phyloP scores from a whole-genome alignment of 1,284 basidiomycete species.

The Gymnopus androsaceus region DNA sequence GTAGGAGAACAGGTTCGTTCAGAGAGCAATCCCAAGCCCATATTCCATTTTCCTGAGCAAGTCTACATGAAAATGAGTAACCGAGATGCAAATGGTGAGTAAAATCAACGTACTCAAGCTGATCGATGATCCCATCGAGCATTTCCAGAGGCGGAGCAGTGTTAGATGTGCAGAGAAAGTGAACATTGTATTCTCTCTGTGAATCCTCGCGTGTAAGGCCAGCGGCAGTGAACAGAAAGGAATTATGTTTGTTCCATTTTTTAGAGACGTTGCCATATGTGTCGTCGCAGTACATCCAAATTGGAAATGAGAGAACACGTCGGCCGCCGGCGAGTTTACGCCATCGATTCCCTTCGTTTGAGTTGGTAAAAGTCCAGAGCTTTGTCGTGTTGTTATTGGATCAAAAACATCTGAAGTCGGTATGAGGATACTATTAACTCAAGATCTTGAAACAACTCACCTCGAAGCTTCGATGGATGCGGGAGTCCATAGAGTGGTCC shows the following conservation, averaged over 20 bases:
- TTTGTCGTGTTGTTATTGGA: too few relatives aligned
- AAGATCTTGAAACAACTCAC: too few relatives aligned
- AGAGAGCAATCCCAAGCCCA: constrained; percentile 20
- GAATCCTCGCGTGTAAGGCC: constrained; percentile 26
- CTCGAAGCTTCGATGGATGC: too few relatives aligned
- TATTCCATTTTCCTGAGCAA: constrained; percentile 22
- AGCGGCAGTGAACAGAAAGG: constrained; percentile 28
- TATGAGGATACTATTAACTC: background rate
- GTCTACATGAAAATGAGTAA: background rate
- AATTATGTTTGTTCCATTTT: constrained; percentile 47
- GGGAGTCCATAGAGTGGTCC: too few relatives aligned
- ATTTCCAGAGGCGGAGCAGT: constrained; percentile 28
- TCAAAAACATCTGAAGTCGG: too few relatives aligned
- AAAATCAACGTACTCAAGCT: constrained; percentile 20
- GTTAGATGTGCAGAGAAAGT: constrained; percentile 30
- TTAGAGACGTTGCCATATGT: constrained; percentile 44
- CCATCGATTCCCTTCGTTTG: constrained; percentile 16
- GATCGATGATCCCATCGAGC: constrained; percentile 22
- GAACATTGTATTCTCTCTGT: constrained; percentile 1
- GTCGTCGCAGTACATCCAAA: constrained; percentile 44
- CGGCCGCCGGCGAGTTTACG: constrained; percentile 8
- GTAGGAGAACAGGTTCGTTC: constrained; percentile 16
- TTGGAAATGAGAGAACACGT: constrained; percentile 21
- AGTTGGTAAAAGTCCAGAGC: background rate
- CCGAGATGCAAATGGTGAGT: background rate